phyloP scores from a whole-genome alignment of 2,329 filamentous ascomycete genomes.

The Arthroderma sp. region DNA sequence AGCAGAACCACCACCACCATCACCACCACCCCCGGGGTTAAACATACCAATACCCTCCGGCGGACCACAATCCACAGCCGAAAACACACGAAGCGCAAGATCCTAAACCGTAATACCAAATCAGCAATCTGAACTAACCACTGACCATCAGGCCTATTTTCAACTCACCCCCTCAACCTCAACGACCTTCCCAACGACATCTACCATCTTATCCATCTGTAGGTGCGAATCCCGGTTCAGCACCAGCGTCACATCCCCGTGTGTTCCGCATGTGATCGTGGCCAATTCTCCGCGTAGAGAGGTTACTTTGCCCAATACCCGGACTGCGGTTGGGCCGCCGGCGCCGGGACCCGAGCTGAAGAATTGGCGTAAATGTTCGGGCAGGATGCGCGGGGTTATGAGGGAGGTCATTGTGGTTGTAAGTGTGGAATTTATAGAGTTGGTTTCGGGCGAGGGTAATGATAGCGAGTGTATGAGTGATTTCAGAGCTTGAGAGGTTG shows the following conservation, averaged over 20 bases:
- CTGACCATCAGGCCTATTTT: background rate
- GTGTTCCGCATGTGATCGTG: constrained; percentile 55
- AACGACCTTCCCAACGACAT: constrained; percentile 34
- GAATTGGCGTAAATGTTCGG: constrained; percentile 65
- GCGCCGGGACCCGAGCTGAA: constrained; percentile 34
- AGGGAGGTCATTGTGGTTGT: constrained; percentile 46
- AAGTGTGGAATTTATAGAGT: background rate
- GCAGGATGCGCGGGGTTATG: constrained; percentile 70
- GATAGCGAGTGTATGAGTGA: background rate
- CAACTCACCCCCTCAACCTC: constrained; percentile 25
- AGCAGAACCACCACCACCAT: too few relatives aligned
- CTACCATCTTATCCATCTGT: constrained; percentile 33
- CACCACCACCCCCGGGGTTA: background rate
- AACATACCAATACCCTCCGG: constrained; percentile 27
- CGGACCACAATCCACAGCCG: constrained; percentile 30
- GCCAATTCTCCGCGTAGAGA: constrained; percentile 72
- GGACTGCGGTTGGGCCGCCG: constrained; percentile 51
- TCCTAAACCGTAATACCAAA: constrained; percentile 15
- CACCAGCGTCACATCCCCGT: constrained; percentile 59
- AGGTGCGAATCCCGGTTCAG: constrained; percentile 48
- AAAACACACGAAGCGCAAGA: constrained; percentile 29
- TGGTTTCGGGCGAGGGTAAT: background rate
- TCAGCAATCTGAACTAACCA: background rate
- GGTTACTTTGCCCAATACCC: constrained; percentile 71
- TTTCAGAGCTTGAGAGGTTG: background rate